Evolutionary conservation across 2,329 filamentous ascomycete genomes (phyloP).

Genomic region (Neofusicoccum laricinum): DNA sequence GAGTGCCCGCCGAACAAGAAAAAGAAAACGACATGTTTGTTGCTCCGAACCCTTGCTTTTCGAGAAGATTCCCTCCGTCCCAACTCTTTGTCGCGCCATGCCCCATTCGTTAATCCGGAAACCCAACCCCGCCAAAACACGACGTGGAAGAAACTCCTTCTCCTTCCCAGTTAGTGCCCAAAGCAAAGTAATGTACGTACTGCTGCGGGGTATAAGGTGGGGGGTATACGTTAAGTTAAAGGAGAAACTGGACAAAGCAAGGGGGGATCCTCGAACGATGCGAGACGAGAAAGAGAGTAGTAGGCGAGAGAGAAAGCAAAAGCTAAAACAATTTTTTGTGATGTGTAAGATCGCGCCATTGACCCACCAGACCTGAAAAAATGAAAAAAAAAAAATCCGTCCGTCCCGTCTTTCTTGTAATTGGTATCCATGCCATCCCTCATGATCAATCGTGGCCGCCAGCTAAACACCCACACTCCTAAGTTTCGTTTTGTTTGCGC

Average conservation of each 20-base stretch:
- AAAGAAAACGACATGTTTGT: neutral
- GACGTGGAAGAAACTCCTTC: neutral
- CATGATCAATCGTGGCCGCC: slow-evolving; percentile 10
- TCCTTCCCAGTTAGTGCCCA: slow-evolving; percentile 4
- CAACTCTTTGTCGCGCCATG: slow-evolving; percentile 1
- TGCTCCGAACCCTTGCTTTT: slow-evolving; percentile 3
- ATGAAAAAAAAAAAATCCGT: neutral
- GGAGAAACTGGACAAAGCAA: slow-evolving; percentile 8
- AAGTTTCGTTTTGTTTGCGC: neutral
- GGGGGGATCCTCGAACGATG: neutral
- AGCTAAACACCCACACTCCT: slow-evolving; percentile 8
- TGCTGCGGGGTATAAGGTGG: neutral
- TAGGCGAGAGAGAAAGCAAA: slow-evolving; percentile 1
- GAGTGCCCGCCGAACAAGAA: neutral
- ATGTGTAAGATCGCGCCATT: neutral
- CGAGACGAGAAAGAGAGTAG: neutral
- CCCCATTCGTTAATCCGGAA: neutral
- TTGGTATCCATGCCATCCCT: slow-evolving; percentile 13
- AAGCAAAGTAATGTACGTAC: slow-evolving; percentile 6
- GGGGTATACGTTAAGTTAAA: neutral
- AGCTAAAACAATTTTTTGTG: slow-evolving; percentile 1
- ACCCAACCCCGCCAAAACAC: neutral
- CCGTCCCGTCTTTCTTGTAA: slow-evolving; percentile 3
- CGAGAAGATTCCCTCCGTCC: neutral
- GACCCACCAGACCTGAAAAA: neutral